Conservation (phyloP, 2,329 filamentous ascomycete species). For the Curvularia hawaiiensis region DNA sequence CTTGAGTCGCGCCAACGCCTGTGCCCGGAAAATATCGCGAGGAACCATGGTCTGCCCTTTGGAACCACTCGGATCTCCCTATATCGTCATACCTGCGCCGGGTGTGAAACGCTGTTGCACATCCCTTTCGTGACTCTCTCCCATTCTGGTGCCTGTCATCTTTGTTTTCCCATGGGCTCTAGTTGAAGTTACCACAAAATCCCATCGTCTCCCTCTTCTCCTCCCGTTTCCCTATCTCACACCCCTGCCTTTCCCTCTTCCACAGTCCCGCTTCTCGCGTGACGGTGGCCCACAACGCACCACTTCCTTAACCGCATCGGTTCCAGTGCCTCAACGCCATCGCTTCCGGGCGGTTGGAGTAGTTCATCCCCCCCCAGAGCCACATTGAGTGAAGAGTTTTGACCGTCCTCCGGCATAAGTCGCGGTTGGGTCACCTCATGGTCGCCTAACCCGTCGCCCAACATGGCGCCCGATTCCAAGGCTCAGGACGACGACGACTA, state of each 20-base stretch:
- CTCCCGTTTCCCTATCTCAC: constrained; percentile 14
- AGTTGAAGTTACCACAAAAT: constrained; percentile 6
- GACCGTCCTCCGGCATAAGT: constrained; percentile 10
- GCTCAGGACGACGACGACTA: constrained; percentile 23
- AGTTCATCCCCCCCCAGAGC: constrained; percentile 17
- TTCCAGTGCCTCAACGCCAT: constrained; percentile 19
- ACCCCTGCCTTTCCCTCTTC: constrained; percentile 10
- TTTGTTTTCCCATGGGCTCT: background rate
- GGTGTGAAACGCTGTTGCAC: constrained; percentile 13
- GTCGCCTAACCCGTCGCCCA: constrained; percentile 17
- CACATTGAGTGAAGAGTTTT: constrained; percentile 15
- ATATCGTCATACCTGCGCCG: constrained; percentile 9
- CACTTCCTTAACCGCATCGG: constrained; percentile 18
- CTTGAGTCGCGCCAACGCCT: constrained; percentile 11
- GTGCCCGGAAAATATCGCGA: constrained; percentile 20
- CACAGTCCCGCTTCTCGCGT: constrained; percentile 23
- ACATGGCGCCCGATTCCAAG: constrained; percentile 26
- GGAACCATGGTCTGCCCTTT: constrained; percentile 13
- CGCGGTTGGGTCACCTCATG: constrained; percentile 19
- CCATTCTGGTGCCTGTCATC: background rate
- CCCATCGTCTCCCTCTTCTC: background rate
- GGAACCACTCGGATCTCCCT: constrained; percentile 6
- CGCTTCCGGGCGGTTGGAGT: constrained; percentile 24
- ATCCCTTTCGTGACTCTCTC: background rate
- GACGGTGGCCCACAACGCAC: constrained; percentile 27